phyloP scores from a whole-genome alignment of 2,329 filamentous ascomycete species.

The Orbilia quercus region DNA sequence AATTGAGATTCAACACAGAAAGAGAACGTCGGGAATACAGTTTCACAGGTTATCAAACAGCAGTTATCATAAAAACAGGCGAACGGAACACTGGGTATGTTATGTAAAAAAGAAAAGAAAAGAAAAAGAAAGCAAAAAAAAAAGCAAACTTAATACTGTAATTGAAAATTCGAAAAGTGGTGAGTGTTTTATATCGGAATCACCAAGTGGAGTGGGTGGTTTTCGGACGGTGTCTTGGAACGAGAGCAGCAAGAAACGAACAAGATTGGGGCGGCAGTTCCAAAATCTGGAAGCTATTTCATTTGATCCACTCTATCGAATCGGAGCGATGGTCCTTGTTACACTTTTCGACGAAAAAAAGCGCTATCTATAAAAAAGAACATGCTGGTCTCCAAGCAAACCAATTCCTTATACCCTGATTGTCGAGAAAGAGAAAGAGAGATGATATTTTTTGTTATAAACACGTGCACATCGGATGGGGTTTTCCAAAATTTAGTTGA shows the following conservation, averaged over 20 bases:
- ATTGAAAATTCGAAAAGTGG: too few species aligned
- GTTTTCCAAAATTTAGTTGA: conserved; percentile 36
- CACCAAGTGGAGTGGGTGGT: too few species aligned
- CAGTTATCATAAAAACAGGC: not conserved
- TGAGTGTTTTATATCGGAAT: too few species aligned
- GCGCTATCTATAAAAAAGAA: not conserved
- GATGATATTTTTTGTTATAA: conserved; percentile 10
- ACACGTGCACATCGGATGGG: not conserved
- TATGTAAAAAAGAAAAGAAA: conserved; percentile 1
- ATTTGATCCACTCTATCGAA: not conserved
- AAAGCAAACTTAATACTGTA: too few species aligned
- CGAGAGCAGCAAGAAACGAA: not conserved
- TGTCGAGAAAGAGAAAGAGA: too few species aligned
- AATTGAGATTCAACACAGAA: not conserved
- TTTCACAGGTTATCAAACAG: conserved; percentile 10
- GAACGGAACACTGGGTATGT: conserved; percentile 12
- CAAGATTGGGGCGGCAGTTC: not conserved
- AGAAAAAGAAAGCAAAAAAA: too few species aligned
- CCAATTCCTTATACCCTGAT: not conserved
- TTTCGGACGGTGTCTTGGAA: too few species aligned
- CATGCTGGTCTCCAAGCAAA: not conserved
- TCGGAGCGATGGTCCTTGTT: not conserved
- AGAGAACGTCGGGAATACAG: conserved; percentile 20
- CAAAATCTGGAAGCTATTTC: too few species aligned
- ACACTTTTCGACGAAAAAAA: not conserved